Base-by-base conservation (phyloP, 805 yeast species). In the Starmera pachycereana region DNA sequence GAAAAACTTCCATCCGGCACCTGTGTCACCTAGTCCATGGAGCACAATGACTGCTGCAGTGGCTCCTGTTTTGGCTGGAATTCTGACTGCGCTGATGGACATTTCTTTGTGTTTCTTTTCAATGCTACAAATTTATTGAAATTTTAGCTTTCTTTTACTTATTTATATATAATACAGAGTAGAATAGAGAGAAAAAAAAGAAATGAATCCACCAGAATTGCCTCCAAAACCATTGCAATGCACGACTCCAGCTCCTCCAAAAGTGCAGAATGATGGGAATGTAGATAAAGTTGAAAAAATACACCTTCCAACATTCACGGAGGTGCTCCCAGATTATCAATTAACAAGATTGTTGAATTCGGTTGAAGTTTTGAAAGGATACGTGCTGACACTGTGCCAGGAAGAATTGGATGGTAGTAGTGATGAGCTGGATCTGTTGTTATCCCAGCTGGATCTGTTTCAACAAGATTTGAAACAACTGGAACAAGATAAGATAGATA, bases 21-120 rank as follows among this genome's bases (percentile, higher is more conserved):
- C 97, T 0, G 86, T 60, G 58, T 90, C 97, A 9, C 98, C 98
- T 13, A 90, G 66, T 0, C 98, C 97, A 57, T 92, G 97, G 40
- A 86, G 56, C 44, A 89, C 71, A 18, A 89, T 82, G 29, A 88
- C 64, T 1, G 88, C 77, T 1, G 85, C 81, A 1, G 77, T 65
- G 6, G 79, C 72, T 1, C 64, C 61, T 0, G 46, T 39, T 25
- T 47, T 52, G 8, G 68, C 49, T 6, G 62, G 53, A 11, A 60
- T 43, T 42, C 58, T 57, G 4, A 65, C 50, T 0, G 66, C 61
- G 29, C 47, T 54, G 32, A 56, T 25, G 13, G 41, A 30, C 45
- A 44, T 40, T 25, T 13, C 36, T 16, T 16, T 16, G 18, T 27
- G 29, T 9, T 35, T 12, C 16, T 28, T 4, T 30, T 30, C 14